These are phyloP conservation scores for Penicillium argentinense DNA, from an alignment of 495 filamentous ascomycete species.

Conservation along the genomic window DNA sequence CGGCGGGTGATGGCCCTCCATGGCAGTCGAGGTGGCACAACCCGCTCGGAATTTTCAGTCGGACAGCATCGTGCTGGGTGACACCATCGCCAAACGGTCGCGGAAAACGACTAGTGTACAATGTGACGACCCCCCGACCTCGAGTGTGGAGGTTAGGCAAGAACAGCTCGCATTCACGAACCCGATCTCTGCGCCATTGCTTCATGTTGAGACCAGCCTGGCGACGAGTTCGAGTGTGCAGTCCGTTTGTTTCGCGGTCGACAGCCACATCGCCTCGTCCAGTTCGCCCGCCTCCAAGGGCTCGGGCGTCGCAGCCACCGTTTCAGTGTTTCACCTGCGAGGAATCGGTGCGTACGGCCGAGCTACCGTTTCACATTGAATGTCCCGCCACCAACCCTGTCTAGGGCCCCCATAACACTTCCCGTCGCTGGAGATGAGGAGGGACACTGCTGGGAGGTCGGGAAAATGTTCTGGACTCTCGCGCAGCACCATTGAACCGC, in stretches of 20 bases:
- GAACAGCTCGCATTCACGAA: background rate
- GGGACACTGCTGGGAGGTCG: background rate
- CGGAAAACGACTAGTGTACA: background rate
- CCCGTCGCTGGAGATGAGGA: constrained; percentile 1
- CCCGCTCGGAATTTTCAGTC: background rate
- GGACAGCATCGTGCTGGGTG: background rate
- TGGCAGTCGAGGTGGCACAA: background rate
- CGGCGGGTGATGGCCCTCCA: background rate
- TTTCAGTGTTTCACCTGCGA: constrained; percentile 9
- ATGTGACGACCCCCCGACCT: too few species aligned
- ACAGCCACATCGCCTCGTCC: too few species aligned
- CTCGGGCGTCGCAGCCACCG: constrained; percentile 5
- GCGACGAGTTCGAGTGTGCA: background rate
- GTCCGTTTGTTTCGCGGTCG: background rate
- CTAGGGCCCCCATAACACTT: background rate
- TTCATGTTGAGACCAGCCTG: background rate
- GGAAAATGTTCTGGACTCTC: background rate
- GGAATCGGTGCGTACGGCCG: background rate
- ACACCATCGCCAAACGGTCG: background rate
- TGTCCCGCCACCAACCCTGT: background rate
- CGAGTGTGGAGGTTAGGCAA: too few species aligned
- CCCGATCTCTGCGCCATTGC: background rate
- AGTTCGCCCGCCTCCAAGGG: constrained; percentile 4
- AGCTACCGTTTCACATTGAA: constrained; percentile 3
- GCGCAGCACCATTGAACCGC: background rate